phyloP scores from a whole-genome alignment of 2,329 filamentous ascomycete genomes.

The Metarhizium guizhouense region DNA sequence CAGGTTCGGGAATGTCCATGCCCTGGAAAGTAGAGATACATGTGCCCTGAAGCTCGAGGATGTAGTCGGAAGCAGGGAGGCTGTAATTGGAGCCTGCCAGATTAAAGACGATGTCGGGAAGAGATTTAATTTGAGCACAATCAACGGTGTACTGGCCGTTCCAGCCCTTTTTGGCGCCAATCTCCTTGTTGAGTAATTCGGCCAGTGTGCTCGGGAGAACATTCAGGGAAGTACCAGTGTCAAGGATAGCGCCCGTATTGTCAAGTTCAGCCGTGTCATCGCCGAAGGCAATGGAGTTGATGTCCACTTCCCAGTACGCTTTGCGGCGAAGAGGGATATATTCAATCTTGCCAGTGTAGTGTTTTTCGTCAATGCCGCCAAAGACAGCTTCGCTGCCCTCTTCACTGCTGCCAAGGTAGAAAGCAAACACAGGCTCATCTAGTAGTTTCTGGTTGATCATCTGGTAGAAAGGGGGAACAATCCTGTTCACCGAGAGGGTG shows the following conservation, averaged over 20 bases:
- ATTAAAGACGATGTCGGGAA: conserved; percentile 88
- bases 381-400: conserved; percentile 82
- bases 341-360: conserved; percentile 77
- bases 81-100: conserved; percentile 89
- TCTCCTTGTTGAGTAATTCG: conserved; percentile 94
- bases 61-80: conserved; percentile 84
- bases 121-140: conserved; percentile 69
- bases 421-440: conserved; percentile 89
- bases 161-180: conserved; percentile 95
- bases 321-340: conserved; percentile 94
- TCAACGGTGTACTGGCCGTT: conserved; percentile 96
- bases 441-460: conserved; percentile 84
- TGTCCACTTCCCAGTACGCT: conserved; percentile 99
- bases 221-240: conserved; percentile 97
- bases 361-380: conserved; percentile 75
- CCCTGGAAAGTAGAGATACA: conserved; percentile 98
- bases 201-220: conserved; percentile 85
- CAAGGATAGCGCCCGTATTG: conserved; percentile 90
- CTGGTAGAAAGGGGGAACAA: conserved; percentile 93
- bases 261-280: conserved; percentile 81
- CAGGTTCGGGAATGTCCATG: conserved; percentile 83
- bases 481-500: conserved; percentile 92
- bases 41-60: conserved; percentile 87
- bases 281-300: conserved; percentile 85
- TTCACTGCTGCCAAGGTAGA: conserved; percentile 75